Percentiles rank a stretch among this genome's conserved stretches.
These are phyloP conservation scores for Leccinum olivaceopallidum DNA, from an alignment of 768 basidiomycete genomes.

Conservation along the genomic window DNA sequence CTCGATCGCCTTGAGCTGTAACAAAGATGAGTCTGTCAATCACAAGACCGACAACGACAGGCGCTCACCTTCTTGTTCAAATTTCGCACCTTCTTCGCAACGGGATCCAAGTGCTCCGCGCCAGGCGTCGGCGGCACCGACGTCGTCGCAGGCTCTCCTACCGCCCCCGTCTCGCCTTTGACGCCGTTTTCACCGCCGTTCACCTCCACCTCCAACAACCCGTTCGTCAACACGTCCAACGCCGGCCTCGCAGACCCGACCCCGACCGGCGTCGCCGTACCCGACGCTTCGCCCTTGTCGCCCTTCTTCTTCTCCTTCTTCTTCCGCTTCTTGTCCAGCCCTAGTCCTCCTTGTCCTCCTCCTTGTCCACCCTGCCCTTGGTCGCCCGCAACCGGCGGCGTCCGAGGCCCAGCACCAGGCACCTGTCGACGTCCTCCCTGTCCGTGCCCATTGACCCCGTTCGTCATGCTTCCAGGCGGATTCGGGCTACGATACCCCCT, in stretches of 20 bases:
- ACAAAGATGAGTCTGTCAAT: background rate
- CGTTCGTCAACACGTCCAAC: constrained; percentile 38
- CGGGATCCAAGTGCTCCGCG: constrained; percentile 66
- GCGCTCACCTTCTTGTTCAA: constrained; percentile 85
- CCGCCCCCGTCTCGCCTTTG: background rate
- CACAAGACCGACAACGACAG: background rate
- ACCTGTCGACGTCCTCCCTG: constrained; percentile 45
- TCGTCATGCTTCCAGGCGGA: constrained; percentile 45
- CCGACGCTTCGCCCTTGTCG: constrained; percentile 33
- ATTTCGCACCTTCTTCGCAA: constrained; percentile 92
- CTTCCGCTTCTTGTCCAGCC: constrained; percentile 45
- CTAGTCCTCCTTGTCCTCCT: constrained; percentile 22
- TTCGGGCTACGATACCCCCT: constrained; percentile 60
- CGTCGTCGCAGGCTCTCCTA: constrained; percentile 3
- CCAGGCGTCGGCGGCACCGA: constrained; percentile 56
- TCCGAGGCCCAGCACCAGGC: constrained; percentile 67
- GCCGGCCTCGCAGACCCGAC: constrained; percentile 32
- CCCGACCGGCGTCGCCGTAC: constrained; percentile 29
- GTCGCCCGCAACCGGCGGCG: constrained; percentile 47
- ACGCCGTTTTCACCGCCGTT: constrained; percentile 14
- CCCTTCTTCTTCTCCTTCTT: constrained; percentile 60
- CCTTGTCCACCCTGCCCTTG: constrained; percentile 13
- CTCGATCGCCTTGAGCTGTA: constrained; percentile 95
- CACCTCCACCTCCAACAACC: constrained; percentile 19
- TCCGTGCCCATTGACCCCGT: constrained; percentile 35